These are phyloP conservation scores for Solanum arcanum DNA, from an alignment of 257 asterid genomes.

Conservation along the genomic window DNA sequence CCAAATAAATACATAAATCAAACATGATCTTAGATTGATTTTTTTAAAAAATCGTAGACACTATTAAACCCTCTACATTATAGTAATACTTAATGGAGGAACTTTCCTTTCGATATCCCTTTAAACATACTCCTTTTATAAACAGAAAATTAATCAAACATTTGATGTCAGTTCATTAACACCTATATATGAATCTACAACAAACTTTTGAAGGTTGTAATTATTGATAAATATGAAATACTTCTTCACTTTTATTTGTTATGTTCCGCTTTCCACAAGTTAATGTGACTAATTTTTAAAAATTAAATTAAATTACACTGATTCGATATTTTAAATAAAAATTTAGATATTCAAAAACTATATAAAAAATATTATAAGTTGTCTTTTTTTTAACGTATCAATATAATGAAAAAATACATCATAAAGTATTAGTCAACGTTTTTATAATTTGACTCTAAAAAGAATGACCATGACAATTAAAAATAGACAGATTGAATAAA, in stretches of 20 bases:
- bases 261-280: background rate
- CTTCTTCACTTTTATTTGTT: too few species aligned
- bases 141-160: background rate
- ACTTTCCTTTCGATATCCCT: background rate
- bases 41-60: background rate
- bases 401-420: too few species aligned
- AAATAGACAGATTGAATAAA: background rate
- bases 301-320: too few species aligned
- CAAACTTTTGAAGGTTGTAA: constrained; percentile 19
- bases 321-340: too few species aligned
- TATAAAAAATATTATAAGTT: too few species aligned
- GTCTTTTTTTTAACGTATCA: too few species aligned
- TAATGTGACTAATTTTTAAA: too few species aligned
- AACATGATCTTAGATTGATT: background rate
- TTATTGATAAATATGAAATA: constrained; percentile 32
- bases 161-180: background rate
- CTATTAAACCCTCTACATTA: background rate
- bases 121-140: background rate
- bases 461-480: too few species aligned
- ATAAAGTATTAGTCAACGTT: background rate
- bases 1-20: background rate
- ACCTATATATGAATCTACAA: background rate
- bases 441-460: background rate
- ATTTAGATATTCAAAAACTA: too few species aligned
- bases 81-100: background rate